Evolutionary conservation across 371 early-diverging fungal species (phyloP).

Genomic region (Mucor piriformis): DNA sequence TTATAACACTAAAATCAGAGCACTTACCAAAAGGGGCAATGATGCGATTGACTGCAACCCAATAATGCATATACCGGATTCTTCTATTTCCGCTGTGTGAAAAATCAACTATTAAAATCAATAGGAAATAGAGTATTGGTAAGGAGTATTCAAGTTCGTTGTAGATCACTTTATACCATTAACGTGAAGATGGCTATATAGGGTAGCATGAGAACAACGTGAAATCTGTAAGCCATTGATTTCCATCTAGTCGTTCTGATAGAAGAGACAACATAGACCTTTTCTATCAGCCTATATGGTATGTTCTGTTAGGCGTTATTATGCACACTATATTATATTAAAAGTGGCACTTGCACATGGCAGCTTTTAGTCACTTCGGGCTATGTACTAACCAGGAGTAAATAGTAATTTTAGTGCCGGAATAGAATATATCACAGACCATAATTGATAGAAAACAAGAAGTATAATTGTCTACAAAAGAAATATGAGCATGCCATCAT

Average conservation of each 20-base stretch:
- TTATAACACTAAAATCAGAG: background rate
- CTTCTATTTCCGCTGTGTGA: constrained; percentile 42
- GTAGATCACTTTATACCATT: constrained; percentile 33
- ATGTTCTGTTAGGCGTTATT: background rate
- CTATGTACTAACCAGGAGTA: constrained; percentile 22
- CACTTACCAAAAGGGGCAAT: constrained; percentile 46
- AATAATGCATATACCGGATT: constrained; percentile 46
- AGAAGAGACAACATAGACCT: constrained; percentile 41
- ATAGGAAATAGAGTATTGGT: background rate
- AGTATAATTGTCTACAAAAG: constrained; percentile 10
- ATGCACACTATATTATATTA: background rate
- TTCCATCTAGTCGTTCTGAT: constrained; percentile 34
- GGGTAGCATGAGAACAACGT: constrained; percentile 31
- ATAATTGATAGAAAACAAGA: constrained; percentile 31
- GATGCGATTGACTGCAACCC: constrained; percentile 51
- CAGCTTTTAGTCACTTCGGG: background rate
- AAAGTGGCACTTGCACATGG: background rate
- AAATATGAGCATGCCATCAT: background rate
- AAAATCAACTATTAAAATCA: constrained; percentile 38
- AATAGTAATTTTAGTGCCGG: constrained; percentile 26
- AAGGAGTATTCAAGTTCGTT: background rate
- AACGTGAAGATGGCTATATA: constrained; percentile 50
- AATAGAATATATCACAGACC: constrained; percentile 33
- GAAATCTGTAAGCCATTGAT: constrained; percentile 43
- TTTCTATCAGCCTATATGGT: constrained; percentile 29